These are phyloP conservation scores for Aspergillus tubingensis DNA, from an alignment of 2,329 filamentous ascomycete species.

Conservation along the genomic window DNA sequence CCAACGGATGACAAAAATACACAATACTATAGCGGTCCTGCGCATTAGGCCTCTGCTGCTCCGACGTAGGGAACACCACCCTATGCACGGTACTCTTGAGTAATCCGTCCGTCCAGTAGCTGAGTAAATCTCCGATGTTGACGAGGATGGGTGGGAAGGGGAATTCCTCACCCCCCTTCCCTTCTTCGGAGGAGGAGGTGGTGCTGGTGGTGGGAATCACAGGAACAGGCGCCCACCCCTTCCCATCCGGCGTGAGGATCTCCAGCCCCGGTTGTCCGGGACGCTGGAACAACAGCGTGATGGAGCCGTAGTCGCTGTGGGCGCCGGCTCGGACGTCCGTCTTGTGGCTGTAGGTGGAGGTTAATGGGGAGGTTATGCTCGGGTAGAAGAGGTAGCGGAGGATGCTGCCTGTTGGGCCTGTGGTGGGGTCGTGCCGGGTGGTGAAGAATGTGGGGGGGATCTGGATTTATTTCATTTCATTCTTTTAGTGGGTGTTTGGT, in stretches of 20 bases:
- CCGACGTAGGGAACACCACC: constrained; percentile 68
- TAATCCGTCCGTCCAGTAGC: constrained; percentile 88
- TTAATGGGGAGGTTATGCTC: constrained; percentile 50
- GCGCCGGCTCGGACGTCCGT: constrained; percentile 82
- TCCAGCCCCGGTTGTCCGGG: constrained; percentile 84
- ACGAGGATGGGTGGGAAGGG: constrained; percentile 69
- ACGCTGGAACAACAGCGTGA: constrained; percentile 79
- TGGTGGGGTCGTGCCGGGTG: constrained; percentile 57
- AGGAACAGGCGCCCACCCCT: constrained; percentile 64
- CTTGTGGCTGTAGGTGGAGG: constrained; percentile 47
- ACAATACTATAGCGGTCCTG: constrained; percentile 60
- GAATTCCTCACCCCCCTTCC: constrained; percentile 27
- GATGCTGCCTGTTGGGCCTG: constrained; percentile 58
- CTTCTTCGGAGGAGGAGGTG: neutral
- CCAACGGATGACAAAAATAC: constrained; percentile 65
- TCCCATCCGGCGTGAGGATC: constrained; percentile 62
- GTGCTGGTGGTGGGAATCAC: constrained; percentile 42
- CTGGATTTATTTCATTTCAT: constrained; percentile 22
- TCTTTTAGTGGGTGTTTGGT: neutral
- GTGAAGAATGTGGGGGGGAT: constrained; percentile 60
- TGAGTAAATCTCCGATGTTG: constrained; percentile 71
- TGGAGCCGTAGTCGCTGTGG: constrained; percentile 79
- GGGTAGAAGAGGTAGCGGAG: constrained; percentile 76
- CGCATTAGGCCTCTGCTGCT: constrained; percentile 38
- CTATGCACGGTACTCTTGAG: constrained; percentile 86